Percentiles rank a stretch among this genome's conserved stretches.
These are phyloP conservation scores for Tephrocybe sp. DNA, from an alignment of 768 basidiomycete species.

Conservation along the genomic window DNA sequence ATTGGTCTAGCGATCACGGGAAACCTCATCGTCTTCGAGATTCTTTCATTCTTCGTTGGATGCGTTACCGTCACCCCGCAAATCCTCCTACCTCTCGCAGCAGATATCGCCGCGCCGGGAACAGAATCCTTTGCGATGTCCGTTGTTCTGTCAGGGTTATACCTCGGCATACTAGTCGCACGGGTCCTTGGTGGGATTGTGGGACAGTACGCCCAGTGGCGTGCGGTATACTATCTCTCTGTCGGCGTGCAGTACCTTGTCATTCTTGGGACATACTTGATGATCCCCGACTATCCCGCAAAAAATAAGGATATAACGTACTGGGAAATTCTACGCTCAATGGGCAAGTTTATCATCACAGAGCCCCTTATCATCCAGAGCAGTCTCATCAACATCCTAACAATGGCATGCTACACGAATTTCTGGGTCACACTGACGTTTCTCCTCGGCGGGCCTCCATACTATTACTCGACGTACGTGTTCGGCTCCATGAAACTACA, in stretches of 20 bases:
- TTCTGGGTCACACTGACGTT: slow-evolving; percentile 49
- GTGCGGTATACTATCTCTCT: slow-evolving; percentile 73
- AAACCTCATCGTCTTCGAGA: slow-evolving; percentile 57
- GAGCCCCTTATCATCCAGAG: slow-evolving; percentile 76
- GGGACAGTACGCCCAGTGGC: slow-evolving; percentile 65
- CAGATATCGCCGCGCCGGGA: slow-evolving; percentile 73
- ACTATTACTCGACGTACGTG: slow-evolving; percentile 67
- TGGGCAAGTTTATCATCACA: slow-evolving; percentile 71
- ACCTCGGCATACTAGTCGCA: slow-evolving; percentile 70
- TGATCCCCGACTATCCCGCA: slow-evolving; percentile 78
- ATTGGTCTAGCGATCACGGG: slow-evolving; percentile 67
- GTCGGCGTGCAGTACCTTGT: slow-evolving; percentile 66
- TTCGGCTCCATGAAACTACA: neutral
- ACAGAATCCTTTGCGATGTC: slow-evolving; percentile 71
- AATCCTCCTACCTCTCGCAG: slow-evolving; percentile 73
- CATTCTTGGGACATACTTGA: slow-evolving; percentile 52
- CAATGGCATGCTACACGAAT: slow-evolving; percentile 49
- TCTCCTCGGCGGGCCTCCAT: slow-evolving; percentile 70
- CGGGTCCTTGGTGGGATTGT: slow-evolving; percentile 74
- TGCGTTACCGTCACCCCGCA: slow-evolving; percentile 65
- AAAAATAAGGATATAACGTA: slow-evolving; percentile 67
- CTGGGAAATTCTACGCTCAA: slow-evolving; percentile 62
- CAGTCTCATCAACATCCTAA: slow-evolving; percentile 53
- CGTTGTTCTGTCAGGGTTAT: slow-evolving; percentile 61
- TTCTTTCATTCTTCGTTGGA: slow-evolving; percentile 67